Percentiles rank a stretch among this genome's conserved stretches.
These are phyloP conservation scores for Clathrus columnatus DNA, from an alignment of 768 basidiomycete species.

Conservation along the genomic window DNA sequence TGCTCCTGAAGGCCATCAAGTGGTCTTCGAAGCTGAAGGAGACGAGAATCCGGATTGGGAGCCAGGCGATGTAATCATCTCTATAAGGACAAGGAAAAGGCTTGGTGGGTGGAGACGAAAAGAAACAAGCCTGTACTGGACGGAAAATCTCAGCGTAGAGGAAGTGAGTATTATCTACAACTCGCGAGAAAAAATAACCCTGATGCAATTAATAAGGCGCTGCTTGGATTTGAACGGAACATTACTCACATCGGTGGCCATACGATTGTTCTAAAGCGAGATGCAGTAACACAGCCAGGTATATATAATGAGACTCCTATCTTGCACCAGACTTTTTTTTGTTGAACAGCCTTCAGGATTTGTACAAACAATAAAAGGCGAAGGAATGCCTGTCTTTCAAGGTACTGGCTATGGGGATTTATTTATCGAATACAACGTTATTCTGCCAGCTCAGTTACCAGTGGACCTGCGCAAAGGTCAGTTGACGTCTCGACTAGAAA, in stretches of 20 bases:
- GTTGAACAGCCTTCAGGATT: constrained; percentile 41
- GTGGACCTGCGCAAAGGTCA: constrained; percentile 65
- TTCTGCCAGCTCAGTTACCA: constrained; percentile 70
- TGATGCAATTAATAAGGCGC: constrained; percentile 47
- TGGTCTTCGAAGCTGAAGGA: constrained; percentile 92
- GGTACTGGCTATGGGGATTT: constrained; percentile 60
- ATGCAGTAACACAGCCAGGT: constrained; percentile 90
- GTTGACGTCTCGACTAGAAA: constrained; percentile 22
- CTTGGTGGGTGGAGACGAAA: constrained; percentile 83
- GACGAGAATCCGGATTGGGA: constrained; percentile 97
- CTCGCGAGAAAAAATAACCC: background rate
- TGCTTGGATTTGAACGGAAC: constrained; percentile 93
- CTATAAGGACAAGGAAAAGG: constrained; percentile 70
- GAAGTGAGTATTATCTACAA: constrained; percentile 59
- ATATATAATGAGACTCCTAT: constrained; percentile 20
- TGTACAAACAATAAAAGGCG: constrained; percentile 76
- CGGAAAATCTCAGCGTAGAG: constrained; percentile 81
- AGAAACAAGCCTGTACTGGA: constrained; percentile 86
- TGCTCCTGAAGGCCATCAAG: constrained; percentile 88
- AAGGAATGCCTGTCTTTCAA: constrained; percentile 78
- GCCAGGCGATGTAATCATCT: constrained; percentile 83
- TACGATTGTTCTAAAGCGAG: constrained; percentile 55
- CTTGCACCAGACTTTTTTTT: too few relatives aligned
- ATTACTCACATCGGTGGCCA: constrained; percentile 90
- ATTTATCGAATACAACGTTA: constrained; percentile 89